phyloP scores from a whole-genome alignment of 202 grass and related monocot species.

The Panicum hallii region DNA sequence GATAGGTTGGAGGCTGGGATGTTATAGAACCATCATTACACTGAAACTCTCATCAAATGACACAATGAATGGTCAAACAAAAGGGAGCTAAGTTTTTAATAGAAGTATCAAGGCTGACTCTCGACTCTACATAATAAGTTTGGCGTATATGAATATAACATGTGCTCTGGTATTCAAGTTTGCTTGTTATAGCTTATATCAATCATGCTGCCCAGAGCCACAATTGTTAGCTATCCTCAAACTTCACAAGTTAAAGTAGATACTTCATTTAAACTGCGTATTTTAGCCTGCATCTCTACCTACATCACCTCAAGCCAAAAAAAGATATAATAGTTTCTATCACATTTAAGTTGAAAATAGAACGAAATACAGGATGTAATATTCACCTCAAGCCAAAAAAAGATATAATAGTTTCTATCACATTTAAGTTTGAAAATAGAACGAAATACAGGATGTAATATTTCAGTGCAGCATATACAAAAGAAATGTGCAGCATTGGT shows the following conservation, averaged over 20 bases:
- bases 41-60: neutral
- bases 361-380: neutral
- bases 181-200: constrained; percentile 4
- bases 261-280: neutral
- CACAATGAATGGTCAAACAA: neutral
- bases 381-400: too few species aligned
- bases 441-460: constrained; percentile 1
- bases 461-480: neutral
- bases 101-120: neutral
- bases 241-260: neutral
- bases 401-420: neutral
- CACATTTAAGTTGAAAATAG: neutral
- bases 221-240: neutral
- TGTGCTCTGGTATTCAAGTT: neutral
- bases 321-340: neutral
- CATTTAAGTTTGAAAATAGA: neutral
- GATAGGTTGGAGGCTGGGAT: neutral
- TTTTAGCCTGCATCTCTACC: neutral
- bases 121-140: neutral
- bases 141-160: neutral
- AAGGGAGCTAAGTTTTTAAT: neutral
- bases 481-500: neutral
- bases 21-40: neutral
- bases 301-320: neutral
- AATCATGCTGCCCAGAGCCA: constrained; percentile 2